These are phyloP conservation scores for Candida schatavii DNA, from an alignment of 805 yeast genomes.

Conservation along the genomic window DNA sequence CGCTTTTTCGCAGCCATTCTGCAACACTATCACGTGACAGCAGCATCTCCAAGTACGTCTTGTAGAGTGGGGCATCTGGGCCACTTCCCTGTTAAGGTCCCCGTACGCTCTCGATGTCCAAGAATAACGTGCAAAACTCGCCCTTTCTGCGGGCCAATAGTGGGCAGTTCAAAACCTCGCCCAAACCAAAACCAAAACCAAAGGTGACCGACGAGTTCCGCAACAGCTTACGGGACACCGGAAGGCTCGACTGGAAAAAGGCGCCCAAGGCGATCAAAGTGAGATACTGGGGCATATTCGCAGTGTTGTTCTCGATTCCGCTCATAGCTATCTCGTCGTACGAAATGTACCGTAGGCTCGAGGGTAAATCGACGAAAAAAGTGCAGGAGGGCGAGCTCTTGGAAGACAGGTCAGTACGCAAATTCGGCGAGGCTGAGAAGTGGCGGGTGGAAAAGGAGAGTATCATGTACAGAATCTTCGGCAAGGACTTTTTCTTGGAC, in stretches of 20 bases:
- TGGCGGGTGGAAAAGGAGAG: slow-evolving; percentile 39
- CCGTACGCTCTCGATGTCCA: not conserved
- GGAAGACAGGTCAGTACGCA: slow-evolving; percentile 30
- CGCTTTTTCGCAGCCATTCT: no score
- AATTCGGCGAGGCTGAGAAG: slow-evolving; percentile 37
- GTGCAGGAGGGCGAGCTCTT: slow-evolving; percentile 39
- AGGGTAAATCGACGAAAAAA: slow-evolving; percentile 39
- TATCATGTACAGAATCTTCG: slow-evolving; percentile 36
- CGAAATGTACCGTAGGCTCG: slow-evolving; percentile 34
- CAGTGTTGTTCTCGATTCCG: slow-evolving; percentile 39
- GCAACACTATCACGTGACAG: no score
- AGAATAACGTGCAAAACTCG: slow-evolving; percentile 23
- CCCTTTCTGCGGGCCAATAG: slow-evolving; percentile 26
- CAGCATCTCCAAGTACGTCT: no score
- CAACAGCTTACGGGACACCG: slow-evolving; percentile 36
- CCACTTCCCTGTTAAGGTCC: no score
- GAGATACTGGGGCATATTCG: slow-evolving; percentile 35
- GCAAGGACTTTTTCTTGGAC: slow-evolving; percentile 40
- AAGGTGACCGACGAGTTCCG: slow-evolving; percentile 30
- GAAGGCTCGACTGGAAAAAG: slow-evolving; percentile 42
- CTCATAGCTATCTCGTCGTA: slow-evolving; percentile 29
- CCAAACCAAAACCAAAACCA: slow-evolving; percentile 12
- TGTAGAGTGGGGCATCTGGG: no score
- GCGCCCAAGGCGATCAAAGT: slow-evolving; percentile 38
- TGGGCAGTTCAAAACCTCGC: not conserved